Conservation (phyloP, 192 early-diverging fungal species). For the Phlyctochytrium planicorne region DNA sequence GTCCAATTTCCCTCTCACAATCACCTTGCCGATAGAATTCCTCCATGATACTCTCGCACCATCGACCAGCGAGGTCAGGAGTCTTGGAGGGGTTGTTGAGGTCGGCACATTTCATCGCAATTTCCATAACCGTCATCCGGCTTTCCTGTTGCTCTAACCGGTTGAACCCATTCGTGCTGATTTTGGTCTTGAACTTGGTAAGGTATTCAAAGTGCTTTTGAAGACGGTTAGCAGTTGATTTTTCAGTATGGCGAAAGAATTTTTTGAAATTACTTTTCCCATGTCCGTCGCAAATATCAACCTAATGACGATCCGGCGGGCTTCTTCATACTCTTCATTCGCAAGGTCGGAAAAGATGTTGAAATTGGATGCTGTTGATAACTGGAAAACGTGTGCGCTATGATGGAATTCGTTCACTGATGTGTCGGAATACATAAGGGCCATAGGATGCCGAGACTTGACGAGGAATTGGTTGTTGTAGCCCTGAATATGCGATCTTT, state of each 20-base stretch:
- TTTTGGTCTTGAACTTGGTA: slow-evolving; percentile 57
- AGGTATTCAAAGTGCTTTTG: slow-evolving; percentile 61
- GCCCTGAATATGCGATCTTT: slow-evolving; percentile 22
- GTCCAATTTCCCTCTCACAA: slow-evolving; percentile 42
- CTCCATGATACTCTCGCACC: slow-evolving; percentile 55
- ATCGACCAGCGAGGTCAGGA: slow-evolving; percentile 38
- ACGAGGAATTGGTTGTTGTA: slow-evolving; percentile 49
- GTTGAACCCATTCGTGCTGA: slow-evolving; percentile 22
- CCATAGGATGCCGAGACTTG: slow-evolving; percentile 46
- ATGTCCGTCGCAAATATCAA: slow-evolving; percentile 55
- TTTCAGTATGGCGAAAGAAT: background rate
- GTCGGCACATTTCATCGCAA: slow-evolving; percentile 59
- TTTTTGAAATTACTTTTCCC: slow-evolving; percentile 41
- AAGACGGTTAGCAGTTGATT: slow-evolving; percentile 7
- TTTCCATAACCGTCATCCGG: slow-evolving; percentile 46
- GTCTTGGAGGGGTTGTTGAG: slow-evolving; percentile 51
- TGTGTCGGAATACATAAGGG: slow-evolving; percentile 43
- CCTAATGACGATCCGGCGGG: slow-evolving; percentile 42
- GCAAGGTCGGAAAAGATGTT: slow-evolving; percentile 50
- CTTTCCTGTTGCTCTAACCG: slow-evolving; percentile 39
- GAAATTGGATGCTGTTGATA: slow-evolving; percentile 29
- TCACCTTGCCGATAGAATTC: slow-evolving; percentile 48
- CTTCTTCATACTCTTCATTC: slow-evolving; percentile 46
- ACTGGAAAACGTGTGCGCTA: slow-evolving; percentile 49
- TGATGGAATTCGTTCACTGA: slow-evolving; percentile 56